Conservation (phyloP, 2,329 filamentous ascomycete genomes). For the Blumeria graminis region DNA sequence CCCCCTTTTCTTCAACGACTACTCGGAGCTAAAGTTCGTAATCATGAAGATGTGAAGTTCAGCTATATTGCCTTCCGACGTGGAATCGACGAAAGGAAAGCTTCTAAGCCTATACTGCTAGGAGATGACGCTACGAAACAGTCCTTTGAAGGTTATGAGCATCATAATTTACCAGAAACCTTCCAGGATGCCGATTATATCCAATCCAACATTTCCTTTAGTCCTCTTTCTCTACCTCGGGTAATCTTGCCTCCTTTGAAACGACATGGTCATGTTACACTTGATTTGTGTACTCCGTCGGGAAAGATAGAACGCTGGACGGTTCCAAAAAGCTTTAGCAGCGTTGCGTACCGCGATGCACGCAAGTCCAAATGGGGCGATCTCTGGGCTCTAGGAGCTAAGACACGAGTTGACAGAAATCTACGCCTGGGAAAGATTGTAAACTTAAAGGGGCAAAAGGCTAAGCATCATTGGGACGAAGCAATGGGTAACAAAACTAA, state of each 20-base stretch:
- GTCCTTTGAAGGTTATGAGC: slow-evolving; percentile 52
- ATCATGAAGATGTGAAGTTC: slow-evolving; percentile 78
- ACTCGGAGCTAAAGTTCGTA: slow-evolving; percentile 40
- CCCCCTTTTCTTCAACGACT: slow-evolving; percentile 63
- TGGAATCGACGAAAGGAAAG: slow-evolving; percentile 30
- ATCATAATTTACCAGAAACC: slow-evolving; percentile 15
- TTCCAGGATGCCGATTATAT: slow-evolving; percentile 4
- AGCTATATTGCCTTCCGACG: slow-evolving; percentile 73
- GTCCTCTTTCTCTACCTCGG: slow-evolving; percentile 52
- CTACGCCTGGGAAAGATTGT: slow-evolving; percentile 20
- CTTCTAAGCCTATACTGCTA: slow-evolving; percentile 19
- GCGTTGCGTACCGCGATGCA: slow-evolving; percentile 72
- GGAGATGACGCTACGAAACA: slow-evolving; percentile 31
- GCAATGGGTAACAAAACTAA: slow-evolving; percentile 18
- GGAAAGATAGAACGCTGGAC: slow-evolving; percentile 85
- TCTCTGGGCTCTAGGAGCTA: slow-evolving; percentile 83
- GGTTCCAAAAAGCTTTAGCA: slow-evolving; percentile 58
- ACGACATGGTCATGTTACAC: slow-evolving; percentile 60
- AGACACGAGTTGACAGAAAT: slow-evolving; percentile 46
- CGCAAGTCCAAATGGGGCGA: slow-evolving; percentile 83
- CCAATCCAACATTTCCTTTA: slow-evolving; percentile 11
- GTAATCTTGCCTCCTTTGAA: slow-evolving; percentile 64
- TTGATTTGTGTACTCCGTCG: slow-evolving; percentile 75
- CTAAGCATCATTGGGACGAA: slow-evolving; percentile 16
- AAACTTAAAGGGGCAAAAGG: slow-evolving; percentile 9